Percentiles rank a stretch among this genome's conserved stretches.
Conservation (phyloP, 257 asterid genomes). For the Anisodus tanguticus region DNA sequence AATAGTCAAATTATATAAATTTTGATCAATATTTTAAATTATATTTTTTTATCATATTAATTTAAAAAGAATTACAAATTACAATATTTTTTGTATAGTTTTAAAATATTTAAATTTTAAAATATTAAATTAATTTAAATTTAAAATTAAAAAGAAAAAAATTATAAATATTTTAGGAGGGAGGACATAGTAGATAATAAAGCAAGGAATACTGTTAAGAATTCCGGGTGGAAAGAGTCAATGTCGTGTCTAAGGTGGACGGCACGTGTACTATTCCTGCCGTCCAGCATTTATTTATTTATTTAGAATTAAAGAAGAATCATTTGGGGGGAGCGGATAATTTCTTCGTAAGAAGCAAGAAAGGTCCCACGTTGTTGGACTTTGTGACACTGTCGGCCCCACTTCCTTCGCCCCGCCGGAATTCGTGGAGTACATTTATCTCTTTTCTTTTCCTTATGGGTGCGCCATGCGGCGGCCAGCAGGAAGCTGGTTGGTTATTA, state of each 20-base stretch:
- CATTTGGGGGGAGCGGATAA: background rate
- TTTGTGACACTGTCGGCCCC: conserved; percentile 45
- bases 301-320: background rate
- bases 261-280: conserved; percentile 64
- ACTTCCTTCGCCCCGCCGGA: conserved; percentile 53
- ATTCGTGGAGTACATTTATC: conserved; percentile 50
- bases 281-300: conserved; percentile 36
- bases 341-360: conserved; percentile 28
- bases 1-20: no score
- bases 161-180: no score
- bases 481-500: no score
- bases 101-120: no score
- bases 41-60: no score
- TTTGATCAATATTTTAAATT: no score
- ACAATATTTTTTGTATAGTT: no score
- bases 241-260: conserved; percentile 60
- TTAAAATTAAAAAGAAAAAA: no score
- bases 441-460: background rate
- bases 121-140: no score
- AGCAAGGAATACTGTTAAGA: background rate
- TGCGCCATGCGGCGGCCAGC: conserved; percentile 17
- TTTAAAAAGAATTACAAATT: no score
- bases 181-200: background rate
- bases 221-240: conserved; percentile 75
- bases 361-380: conserved; percentile 45